phyloP scores from a whole-genome alignment of 2,329 filamentous ascomycete genomes.

The Penicillium janthinellum region DNA sequence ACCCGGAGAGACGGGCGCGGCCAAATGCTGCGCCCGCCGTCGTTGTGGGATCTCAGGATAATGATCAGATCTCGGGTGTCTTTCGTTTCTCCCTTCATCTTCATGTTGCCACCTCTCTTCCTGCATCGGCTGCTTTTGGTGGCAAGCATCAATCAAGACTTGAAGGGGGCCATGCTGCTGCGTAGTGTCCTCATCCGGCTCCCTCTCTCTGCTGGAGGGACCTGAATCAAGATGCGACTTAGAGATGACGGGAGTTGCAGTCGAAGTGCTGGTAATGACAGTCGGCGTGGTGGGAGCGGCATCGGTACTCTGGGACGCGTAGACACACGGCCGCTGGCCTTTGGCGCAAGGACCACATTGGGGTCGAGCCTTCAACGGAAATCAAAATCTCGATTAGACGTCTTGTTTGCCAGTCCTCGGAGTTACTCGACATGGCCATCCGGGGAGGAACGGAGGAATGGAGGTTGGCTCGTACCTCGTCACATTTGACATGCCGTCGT shows the following conservation, averaged over 20 bases:
- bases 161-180: conserved; percentile 21
- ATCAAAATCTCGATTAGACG: not conserved
- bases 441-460: not conserved
- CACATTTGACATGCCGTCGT: conserved; percentile 35
- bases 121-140: conserved; percentile 20
- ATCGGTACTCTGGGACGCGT: conserved; percentile 7
- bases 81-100: not conserved
- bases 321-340: conserved; percentile 29
- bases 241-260: not conserved
- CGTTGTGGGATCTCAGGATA: not conserved
- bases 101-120: not conserved
- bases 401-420: not conserved
- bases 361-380: conserved; percentile 20
- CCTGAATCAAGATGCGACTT: not conserved
- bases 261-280: not conserved
- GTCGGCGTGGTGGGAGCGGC: not conserved
- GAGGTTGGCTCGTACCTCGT: conserved; percentile 22
- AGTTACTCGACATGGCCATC: not conserved
- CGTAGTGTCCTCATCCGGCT: not conserved
- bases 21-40: not conserved
- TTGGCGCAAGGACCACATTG: conserved; percentile 33
- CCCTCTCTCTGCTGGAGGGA: not conserved
- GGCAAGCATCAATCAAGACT: conserved; percentile 25
- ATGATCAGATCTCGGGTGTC: not conserved
- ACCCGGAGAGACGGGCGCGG: not conserved